A percentile compares a stretch with the other conserved stretches of the same genome.
Conservation (phyloP, 2,329 filamentous ascomycete species). For the Aspergillus clavatus region DNA sequence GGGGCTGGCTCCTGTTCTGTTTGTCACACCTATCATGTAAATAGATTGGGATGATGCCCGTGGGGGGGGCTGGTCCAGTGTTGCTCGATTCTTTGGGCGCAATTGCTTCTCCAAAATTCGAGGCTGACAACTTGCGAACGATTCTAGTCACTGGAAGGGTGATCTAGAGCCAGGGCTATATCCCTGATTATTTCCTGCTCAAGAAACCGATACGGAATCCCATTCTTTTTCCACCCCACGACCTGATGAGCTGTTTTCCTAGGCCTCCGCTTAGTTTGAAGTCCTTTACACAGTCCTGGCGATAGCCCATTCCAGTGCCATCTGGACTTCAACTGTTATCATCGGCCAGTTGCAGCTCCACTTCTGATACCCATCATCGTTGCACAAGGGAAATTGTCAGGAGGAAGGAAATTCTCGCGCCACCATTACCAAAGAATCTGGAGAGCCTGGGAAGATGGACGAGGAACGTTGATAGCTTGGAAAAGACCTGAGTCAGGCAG, state of each 20-base stretch:
- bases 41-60: background rate
- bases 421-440: background rate
- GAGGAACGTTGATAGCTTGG: background rate
- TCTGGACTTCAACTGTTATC: constrained; percentile 3
- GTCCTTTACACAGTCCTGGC: constrained; percentile 5
- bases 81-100: background rate
- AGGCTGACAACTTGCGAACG: background rate
- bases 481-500: background rate
- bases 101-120: background rate
- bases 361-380: constrained; percentile 2
- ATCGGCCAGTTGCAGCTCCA: constrained; percentile 16
- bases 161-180: background rate
- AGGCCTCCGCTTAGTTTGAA: constrained; percentile 8
- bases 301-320: background rate
- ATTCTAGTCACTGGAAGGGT: background rate
- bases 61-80: background rate
- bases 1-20: background rate
- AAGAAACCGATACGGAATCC: background rate
- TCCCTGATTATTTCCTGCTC: constrained; percentile 1
- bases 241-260: constrained; percentile 16
- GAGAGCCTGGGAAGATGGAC: background rate
- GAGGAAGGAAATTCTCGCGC: background rate
- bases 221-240: constrained; percentile 3
- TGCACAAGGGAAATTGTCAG: constrained; percentile 5
- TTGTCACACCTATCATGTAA: background rate